Base-by-base conservation (phyloP, 2,329 filamentous ascomycete genomes). In the Podosphaera xanthii region DNA sequence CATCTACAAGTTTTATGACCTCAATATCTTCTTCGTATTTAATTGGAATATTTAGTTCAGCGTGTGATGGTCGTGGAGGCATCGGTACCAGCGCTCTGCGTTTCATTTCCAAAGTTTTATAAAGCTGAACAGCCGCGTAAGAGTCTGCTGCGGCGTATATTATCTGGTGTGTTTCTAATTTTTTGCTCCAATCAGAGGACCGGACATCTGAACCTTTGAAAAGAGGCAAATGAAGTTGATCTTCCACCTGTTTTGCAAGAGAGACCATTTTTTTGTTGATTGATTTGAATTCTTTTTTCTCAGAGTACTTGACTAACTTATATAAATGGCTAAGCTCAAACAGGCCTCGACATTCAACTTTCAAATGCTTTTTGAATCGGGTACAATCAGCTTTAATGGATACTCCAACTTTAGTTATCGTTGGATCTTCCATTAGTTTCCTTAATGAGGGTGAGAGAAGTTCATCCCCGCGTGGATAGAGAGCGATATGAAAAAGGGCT, bases 321-420 rank as follows among this genome's bases (percentile, higher is more conserved):
- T 90, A 84, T 33, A 95, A 71, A 67, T 94, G 85, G 68, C 86
- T 91, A 6, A 95, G 75, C 71, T 96, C 90, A 61, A 94, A 79
- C 3, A 87, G 72, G 0, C 86, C 86, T 57, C 74, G 76, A 1
- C 82, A 74, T 0, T 84, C 69, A 34, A 95, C 75, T 0, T 71
- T 73, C 2, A 95, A 75, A 62, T 74, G 79, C n/a, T 78, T 84
- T 35, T 73, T 75, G 10, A 96, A 67, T 36, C 88, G 80, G 1
- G 79, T 83, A 61, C 77, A 79, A 63, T 87, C 88, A 44, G 78
- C 84, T 64, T 78, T 77, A 64, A 96, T 84, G 58, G 77, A 75
- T 2, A 95, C 88, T 9, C 91, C 91, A 1, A 79, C 75, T 69
- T 96, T 96, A 46, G 77, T 78, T 60, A 94, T 76, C 1, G 73